Percentiles rank a stretch among this genome's conserved stretches.
phyloP scores from a whole-genome alignment of 306 rosid genomes.

The peach (Prunus persica) region Prunus_persica_NCBIv2 NC_034015.1:12688501-12689000 shows the following conservation, averaged over 20 bases:
- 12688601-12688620: neutral
- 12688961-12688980: conserved; percentile 48
- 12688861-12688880: neutral
- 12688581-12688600: neutral
- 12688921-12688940: conserved; percentile 55
- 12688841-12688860: neutral
- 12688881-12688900: conserved; percentile 27
- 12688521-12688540: neutral
- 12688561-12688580: neutral
- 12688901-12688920: conserved; percentile 18
- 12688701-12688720: neutral
- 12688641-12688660: neutral
- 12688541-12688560: too few species aligned
- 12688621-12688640: neutral
- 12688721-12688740: neutral
- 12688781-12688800: neutral
- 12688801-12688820: neutral
- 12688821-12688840: neutral
- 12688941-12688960: conserved; percentile 42
- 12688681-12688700: neutral
- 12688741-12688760: neutral
- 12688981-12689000: conserved; percentile 41
- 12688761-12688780: neutral
- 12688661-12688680: neutral
- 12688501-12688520: neutral